Percentiles rank a stretch among this genome's conserved stretches.
Evolutionary conservation across 345 rosid genomes (phyloP).

Genomic region (Brassica carinata): DNA sequence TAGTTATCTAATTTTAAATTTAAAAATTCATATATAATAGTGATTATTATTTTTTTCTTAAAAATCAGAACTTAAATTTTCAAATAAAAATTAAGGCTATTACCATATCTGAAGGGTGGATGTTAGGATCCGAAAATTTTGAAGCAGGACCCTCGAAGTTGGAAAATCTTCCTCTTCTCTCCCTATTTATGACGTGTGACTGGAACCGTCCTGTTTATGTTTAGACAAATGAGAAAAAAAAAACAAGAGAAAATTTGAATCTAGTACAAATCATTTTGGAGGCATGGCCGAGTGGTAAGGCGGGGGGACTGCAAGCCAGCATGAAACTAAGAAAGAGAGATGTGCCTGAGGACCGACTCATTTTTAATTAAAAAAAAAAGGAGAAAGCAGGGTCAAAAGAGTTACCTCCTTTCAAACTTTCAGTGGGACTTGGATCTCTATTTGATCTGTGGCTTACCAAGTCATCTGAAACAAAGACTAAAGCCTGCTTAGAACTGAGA

Average conservation of each 20-base stretch:
- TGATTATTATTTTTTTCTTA: no score
- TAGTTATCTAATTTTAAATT: no score
- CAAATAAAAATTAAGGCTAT: background rate
- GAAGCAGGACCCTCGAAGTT: slow-evolving; percentile 57
- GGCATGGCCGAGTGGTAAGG: no score
- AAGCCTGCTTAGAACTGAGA: slow-evolving; percentile 11
- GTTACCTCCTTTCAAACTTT: slow-evolving; percentile 74
- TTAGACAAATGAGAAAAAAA: slow-evolving; percentile 17
- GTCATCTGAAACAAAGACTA: slow-evolving; percentile 58
- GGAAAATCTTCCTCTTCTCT: slow-evolving; percentile 69
- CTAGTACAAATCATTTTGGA: no score
- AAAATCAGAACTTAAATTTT: no score
- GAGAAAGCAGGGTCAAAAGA: slow-evolving; percentile 9
- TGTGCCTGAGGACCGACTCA: background rate
- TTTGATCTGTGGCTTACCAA: slow-evolving; percentile 51
- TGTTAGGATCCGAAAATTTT: slow-evolving; percentile 42
- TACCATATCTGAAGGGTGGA: slow-evolving; percentile 60
- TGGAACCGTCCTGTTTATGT: slow-evolving; percentile 63
- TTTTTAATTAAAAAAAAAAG: slow-evolving; percentile 7
- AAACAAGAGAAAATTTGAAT: no score
- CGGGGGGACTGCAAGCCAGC: no score
- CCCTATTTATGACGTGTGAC: slow-evolving; percentile 64
- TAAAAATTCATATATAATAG: no score
- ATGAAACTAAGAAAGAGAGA: no score
- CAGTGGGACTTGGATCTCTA: slow-evolving; percentile 56